These are phyloP conservation scores for Stramenopiles sp. DNA, from an alignment of 352 stramenopile genomes.

Conservation along the genomic window DNA sequence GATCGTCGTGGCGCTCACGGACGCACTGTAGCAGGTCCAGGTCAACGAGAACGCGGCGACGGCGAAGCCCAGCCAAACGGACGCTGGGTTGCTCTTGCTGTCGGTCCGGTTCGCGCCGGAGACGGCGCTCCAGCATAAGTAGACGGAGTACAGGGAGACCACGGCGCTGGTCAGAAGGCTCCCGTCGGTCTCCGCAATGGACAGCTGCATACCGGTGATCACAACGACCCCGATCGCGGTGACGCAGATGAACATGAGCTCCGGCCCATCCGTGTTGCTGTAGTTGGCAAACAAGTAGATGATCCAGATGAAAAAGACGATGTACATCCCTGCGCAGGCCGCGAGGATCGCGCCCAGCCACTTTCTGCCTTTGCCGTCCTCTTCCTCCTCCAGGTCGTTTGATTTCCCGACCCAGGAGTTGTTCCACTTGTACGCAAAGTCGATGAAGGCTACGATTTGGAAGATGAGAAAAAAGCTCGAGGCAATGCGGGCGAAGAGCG, in stretches of 20 bases:
- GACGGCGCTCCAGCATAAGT: background rate
- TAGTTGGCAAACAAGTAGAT: background rate
- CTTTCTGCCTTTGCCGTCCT: constrained; percentile 15
- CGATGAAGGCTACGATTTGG: constrained; percentile 53
- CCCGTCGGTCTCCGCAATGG: background rate
- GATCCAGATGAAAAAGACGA: background rate
- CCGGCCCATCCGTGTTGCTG: background rate
- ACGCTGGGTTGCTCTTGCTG: background rate
- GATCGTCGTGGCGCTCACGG: background rate
- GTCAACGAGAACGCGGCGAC: background rate
- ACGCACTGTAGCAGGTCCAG: background rate
- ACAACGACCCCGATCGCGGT: background rate
- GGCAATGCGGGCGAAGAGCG: constrained; percentile 32
- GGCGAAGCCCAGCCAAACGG: background rate
- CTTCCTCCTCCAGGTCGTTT: constrained; percentile 15
- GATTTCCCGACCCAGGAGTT: constrained; percentile 34
- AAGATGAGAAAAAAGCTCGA: constrained; percentile 46
- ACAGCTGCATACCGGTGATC: background rate
- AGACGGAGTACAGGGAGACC: background rate
- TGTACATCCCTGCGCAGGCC: constrained; percentile 15
- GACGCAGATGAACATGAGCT: background rate
- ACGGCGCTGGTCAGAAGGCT: background rate
- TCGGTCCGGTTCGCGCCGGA: background rate
- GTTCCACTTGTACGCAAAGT: constrained; percentile 55
- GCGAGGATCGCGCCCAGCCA: constrained; percentile 20